Percentiles rank a stretch among this genome's conserved stretches.
phyloP scores from a whole-genome alignment of 306 rosid species.

The Dalbergia cochinchinensis region DNA sequence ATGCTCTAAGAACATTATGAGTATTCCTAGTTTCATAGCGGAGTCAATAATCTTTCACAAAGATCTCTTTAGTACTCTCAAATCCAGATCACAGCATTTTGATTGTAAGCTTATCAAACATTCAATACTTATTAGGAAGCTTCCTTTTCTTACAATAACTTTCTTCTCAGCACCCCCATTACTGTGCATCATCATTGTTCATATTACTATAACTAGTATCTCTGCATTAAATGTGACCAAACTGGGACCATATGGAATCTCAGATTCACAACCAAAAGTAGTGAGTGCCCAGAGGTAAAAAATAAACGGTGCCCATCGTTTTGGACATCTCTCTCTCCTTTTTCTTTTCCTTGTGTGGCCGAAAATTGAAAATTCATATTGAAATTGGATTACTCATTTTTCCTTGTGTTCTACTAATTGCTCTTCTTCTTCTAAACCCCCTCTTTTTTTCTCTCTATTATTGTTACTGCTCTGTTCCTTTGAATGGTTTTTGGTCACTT shows the following conservation, averaged over 20 bases:
- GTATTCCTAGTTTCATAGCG: no score
- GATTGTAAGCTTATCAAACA: not conserved
- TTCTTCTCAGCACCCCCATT: no score
- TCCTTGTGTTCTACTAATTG: not conserved
- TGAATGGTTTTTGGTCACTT: constrained; percentile 42
- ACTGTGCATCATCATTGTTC: not conserved
- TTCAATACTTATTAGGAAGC: not conserved
- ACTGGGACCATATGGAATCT: not conserved
- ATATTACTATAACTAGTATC: not conserved
- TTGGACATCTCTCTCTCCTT: not conserved
- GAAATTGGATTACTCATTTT: not conserved
- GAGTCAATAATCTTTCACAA: no score
- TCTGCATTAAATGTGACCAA: not conserved
- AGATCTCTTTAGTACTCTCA: no score
- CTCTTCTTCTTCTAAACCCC: not conserved
- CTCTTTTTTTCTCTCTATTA: not conserved
- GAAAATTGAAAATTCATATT: not conserved
- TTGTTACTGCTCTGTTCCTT: not conserved
- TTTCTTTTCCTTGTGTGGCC: not conserved
- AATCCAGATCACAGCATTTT: not conserved
- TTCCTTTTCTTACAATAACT: not conserved
- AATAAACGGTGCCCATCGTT: not conserved
- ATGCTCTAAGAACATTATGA: no score
- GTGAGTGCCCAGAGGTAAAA: not conserved
- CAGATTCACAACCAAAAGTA: not conserved